Base-by-base conservation (phyloP, 768 basidiomycete genomes). In the Agaricus sinodeliciosus region DNA sequence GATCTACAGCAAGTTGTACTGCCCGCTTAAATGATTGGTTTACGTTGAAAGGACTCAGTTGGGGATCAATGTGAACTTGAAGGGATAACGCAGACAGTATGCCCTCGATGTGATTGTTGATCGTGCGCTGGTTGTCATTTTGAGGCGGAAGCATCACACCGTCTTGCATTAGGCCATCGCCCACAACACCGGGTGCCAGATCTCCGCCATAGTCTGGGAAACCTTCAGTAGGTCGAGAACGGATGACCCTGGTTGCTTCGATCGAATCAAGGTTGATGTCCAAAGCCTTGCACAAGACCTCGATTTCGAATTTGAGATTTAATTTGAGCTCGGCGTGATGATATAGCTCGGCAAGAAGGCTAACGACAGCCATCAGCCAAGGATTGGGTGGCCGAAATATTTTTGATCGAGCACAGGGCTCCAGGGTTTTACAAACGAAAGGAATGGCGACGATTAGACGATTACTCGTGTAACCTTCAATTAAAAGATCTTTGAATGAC, bases 271-370 rank as follows among this genome's bases (percentile, higher is more conserved):
- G 78, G 60, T 93, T 85, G 59, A 99, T 81, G 26, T 91, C 85
- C 28, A 99, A 81, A 28, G 82, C 81, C 67, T 93, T 94, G 78
- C 95, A 98, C 16, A 98, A 73, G 36, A 97, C 85, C 69, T 99
- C 96, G 50, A 99, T 98, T 70, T 98, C 96, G 63, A 99, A 99
- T 69, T 97, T 98, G 65, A 94, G 79, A 65, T 97, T 96, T 51
- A 98, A 75, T 70, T 95, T 95, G 56, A 98, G 77, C 60, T 98
- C 94, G 4, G 93, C 95, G 61, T 87, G 94, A 65, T 94, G 90
- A 67, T 99, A 98, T n/a, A 99, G 79, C 66, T 99, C 96, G 41
- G 84, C 90, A 42, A 98, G 80, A 40, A 98, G 76, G 58, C 87
- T 83, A 61, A 98, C 76, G 57, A 99, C 90, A 0, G 90, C 94